Conservation (phyloP, 176 grass and related monocot genomes). For the Lolium perenne region DNA sequence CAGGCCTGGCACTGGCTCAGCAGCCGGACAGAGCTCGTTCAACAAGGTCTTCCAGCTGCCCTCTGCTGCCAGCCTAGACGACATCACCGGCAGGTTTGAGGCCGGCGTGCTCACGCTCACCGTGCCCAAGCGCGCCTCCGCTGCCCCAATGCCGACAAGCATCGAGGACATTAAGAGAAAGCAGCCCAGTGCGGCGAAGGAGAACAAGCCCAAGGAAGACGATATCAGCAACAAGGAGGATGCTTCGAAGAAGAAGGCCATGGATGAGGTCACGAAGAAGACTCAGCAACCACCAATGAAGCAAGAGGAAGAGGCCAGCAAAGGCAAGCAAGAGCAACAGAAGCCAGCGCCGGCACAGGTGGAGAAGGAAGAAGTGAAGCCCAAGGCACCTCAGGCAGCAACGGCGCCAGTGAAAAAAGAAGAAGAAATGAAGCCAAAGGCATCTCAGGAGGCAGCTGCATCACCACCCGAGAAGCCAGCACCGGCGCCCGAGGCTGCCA, state of each 20-base stretch:
- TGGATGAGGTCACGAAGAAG: neutral
- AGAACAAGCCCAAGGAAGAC: neutral
- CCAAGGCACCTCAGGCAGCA: neutral
- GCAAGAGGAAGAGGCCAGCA: neutral
- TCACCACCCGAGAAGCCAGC: neutral
- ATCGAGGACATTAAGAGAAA: constrained; percentile 5
- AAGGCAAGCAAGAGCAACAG: neutral
- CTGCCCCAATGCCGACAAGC: neutral
- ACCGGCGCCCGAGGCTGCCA: neutral
- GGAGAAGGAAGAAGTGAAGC: neutral
- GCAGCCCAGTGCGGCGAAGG: neutral
- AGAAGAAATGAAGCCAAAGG: neutral
- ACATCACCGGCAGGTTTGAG: constrained; percentile 54
- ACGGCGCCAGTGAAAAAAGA: neutral
- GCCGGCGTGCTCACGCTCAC: constrained; percentile 47
- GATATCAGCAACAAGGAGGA: neutral
- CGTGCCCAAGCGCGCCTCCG: constrained; percentile 40
- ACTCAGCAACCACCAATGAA: neutral
- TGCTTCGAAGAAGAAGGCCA: neutral
- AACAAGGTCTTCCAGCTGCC: constrained; percentile 64
- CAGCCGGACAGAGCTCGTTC: neutral
- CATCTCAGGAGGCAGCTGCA: neutral
- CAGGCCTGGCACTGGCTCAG: too few species aligned
- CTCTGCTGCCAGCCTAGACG: constrained; percentile 37
- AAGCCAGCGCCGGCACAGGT: neutral